phyloP scores from a whole-genome alignment of 371 early-diverging fungal species.

The Syncephalastrum monosporum region DNA sequence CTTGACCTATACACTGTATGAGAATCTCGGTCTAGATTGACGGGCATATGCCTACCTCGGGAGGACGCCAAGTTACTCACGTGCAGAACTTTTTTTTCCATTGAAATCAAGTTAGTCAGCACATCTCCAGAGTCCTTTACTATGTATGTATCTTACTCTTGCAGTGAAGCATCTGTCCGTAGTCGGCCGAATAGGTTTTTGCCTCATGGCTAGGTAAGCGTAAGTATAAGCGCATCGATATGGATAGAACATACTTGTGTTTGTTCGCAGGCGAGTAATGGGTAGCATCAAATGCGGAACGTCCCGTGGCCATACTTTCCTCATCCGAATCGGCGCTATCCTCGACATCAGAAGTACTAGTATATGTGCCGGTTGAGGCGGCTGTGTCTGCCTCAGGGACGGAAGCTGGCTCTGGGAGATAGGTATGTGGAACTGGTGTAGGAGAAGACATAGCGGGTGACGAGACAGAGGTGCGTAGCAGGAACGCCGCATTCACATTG shows the following conservation, averaged over 20 bases:
- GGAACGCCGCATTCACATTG: no score
- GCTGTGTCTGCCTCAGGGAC: no score
- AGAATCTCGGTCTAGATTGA: background rate
- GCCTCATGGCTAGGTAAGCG: background rate
- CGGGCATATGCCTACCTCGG: constrained; percentile 5
- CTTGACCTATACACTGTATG: constrained; percentile 2
- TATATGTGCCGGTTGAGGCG: no score
- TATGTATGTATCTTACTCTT: constrained; percentile 2
- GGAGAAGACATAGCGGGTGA: no score
- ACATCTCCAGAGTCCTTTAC: background rate
- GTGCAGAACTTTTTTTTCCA: constrained; percentile 10
- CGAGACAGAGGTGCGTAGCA: no score
- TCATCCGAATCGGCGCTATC: no score
- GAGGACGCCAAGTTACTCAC: constrained; percentile 18
- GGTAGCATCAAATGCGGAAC: no score
- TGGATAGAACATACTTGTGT: background rate
- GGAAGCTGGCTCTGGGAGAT: no score
- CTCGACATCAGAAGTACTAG: no score
- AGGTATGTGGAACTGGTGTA: no score
- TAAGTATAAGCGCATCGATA: background rate
- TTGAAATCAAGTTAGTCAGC: background rate
- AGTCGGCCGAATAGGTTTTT: background rate
- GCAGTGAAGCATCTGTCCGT: constrained; percentile 1
- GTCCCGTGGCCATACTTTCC: no score
- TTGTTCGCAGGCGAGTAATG: background rate